Evolutionary conservation across 108 stramenopile genomes (phyloP).

Genomic region (Chaetoceros muelleri): DNA sequence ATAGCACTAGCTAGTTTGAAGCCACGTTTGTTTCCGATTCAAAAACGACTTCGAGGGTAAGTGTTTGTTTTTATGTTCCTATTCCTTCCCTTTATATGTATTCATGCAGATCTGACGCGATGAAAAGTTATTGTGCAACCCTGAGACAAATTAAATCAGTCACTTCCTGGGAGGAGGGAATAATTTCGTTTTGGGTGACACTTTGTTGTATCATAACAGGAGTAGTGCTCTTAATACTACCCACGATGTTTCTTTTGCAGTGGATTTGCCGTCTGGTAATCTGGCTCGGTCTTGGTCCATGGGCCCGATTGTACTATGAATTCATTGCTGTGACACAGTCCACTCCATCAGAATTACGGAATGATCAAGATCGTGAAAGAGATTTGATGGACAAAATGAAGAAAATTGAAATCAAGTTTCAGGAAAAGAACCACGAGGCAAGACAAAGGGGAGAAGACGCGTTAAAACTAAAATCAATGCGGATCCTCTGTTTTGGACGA

Average conservation of each 20-base stretch:
- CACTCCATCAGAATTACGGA: not conserved
- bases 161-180: not conserved
- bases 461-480: conserved; percentile 53
- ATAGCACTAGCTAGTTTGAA: not conserved
- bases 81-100: too few relatives aligned
- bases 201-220: not conserved
- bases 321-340: not conserved
- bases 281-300: not conserved
- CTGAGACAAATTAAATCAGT: not conserved
- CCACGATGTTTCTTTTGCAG: not conserved
- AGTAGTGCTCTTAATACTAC: not conserved
- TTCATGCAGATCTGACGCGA: too few relatives aligned
- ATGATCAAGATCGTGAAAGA: not conserved
- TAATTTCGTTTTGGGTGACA: not conserved
- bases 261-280: not conserved
- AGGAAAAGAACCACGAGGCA: conserved; percentile 14
- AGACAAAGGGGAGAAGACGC: conserved; percentile 53
- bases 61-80: too few relatives aligned
- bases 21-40: not conserved
- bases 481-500: conserved; percentile 42
- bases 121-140: not conserved
- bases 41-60: not conserved
- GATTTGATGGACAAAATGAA: conserved; percentile 1
- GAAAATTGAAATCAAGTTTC: conserved; percentile 16
- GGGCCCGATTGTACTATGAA: not conserved